Evolutionary conservation across 2,329 filamentous ascomycete genomes (phyloP).

Genomic region (Fusarium sublunatum): DNA sequence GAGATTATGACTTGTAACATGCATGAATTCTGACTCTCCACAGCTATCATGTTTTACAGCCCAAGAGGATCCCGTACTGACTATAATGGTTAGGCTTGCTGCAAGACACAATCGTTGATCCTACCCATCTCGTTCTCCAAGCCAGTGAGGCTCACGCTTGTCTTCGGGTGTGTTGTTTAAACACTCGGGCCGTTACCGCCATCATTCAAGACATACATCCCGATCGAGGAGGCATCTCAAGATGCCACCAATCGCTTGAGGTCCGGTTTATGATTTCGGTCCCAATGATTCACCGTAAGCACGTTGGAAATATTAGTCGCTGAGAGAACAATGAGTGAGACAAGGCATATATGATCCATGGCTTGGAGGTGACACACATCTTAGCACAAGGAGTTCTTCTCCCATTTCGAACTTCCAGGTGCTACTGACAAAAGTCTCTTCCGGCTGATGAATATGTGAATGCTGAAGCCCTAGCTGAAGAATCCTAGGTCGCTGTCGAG

Average conservation of each 20-base stretch:
- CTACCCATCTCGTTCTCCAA: background rate
- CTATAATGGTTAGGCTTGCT: background rate
- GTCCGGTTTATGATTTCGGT: no score
- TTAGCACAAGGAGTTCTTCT: no score
- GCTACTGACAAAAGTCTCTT: no score
- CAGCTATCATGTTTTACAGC: constrained; percentile 1
- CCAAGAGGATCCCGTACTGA: background rate
- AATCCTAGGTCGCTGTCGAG: no score
- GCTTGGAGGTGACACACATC: no score
- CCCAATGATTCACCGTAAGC: no score
- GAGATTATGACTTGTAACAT: constrained; percentile 10
- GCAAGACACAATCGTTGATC: constrained; percentile 2
- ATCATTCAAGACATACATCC: background rate
- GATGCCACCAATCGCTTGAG: background rate
- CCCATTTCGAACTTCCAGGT: no score
- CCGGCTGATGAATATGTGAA: no score
- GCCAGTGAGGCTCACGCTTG: background rate
- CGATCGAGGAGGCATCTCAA: background rate
- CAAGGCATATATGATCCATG: no score
- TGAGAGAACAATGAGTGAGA: no score
- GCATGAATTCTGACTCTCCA: background rate
- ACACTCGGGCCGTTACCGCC: background rate
- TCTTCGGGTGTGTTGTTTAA: constrained; percentile 1
- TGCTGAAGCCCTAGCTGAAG: no score
- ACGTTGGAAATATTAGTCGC: no score